These are phyloP conservation scores for Xylariaceae sp. DNA, from an alignment of 2,329 filamentous ascomycete genomes.

Conservation along the genomic window DNA sequence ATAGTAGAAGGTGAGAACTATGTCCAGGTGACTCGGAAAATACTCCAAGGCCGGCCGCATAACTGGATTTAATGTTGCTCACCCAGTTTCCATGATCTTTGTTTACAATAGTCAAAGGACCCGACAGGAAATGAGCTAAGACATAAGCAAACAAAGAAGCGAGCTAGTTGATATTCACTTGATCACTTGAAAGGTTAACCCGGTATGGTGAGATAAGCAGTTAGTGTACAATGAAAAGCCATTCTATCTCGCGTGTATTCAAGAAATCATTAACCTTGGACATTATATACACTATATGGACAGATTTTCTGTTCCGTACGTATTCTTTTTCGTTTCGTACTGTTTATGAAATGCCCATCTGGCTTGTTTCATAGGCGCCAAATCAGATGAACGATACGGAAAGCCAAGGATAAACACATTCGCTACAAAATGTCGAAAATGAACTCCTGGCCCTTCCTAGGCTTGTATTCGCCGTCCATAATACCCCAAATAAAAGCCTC, in stretches of 20 bases:
- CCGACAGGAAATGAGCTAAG: neutral
- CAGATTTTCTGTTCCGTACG: too few relatives aligned
- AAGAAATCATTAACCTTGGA: neutral
- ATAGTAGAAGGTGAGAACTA: neutral
- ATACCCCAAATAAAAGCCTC: constrained; percentile 12
- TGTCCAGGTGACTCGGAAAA: neutral
- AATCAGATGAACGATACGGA: too few relatives aligned
- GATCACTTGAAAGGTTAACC: neutral
- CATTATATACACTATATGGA: too few relatives aligned
- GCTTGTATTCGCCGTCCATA: neutral
- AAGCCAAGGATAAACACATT: neutral
- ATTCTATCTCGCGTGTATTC: neutral
- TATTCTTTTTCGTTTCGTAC: too few relatives aligned
- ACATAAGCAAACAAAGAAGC: constrained; percentile 1
- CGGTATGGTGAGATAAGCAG: neutral
- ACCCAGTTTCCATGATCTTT: neutral
- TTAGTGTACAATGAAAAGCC: neutral
- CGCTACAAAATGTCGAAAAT: neutral
- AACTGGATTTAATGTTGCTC: neutral
- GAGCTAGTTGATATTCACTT: neutral
- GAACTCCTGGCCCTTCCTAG: neutral
- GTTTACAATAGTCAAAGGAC: neutral
- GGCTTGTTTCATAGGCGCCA: too few relatives aligned
- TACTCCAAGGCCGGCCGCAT: neutral
- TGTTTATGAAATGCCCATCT: too few relatives aligned